Conservation (phyloP, 1,139 yeast genomes). For the Hansenula lynferdii region DNA sequence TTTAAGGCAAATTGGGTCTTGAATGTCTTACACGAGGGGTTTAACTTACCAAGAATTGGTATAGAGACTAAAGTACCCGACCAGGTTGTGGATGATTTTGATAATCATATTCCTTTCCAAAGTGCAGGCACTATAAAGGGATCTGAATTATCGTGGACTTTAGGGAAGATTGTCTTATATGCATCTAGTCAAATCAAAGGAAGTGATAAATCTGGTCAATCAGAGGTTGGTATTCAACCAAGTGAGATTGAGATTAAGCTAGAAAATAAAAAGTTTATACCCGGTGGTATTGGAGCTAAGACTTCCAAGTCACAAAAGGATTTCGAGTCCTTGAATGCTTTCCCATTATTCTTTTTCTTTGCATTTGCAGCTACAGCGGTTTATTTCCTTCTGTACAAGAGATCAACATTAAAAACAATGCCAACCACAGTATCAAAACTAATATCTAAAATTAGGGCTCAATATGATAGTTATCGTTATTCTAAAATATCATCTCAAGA, state of each 20-base stretch:
- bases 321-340: slow-evolving; percentile 4
- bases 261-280: slow-evolving; percentile 14
- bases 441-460: slow-evolving; percentile 9
- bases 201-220: slow-evolving; percentile 20
- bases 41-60: slow-evolving; percentile 62
- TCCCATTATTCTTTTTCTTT: slow-evolving; percentile 10
- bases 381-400: slow-evolving; percentile 12
- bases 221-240: slow-evolving; percentile 51
- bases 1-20: slow-evolving; percentile 83
- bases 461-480: slow-evolving; percentile 16
- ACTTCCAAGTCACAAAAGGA: slow-evolving; percentile 5
- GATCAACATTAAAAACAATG: slow-evolving; percentile 9
- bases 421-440: slow-evolving; percentile 9
- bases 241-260: slow-evolving; percentile 36
- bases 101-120: slow-evolving; percentile 50
- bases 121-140: slow-evolving; percentile 57
- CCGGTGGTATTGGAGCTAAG: slow-evolving; percentile 14
- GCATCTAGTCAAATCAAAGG: slow-evolving; percentile 48
- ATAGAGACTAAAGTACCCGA: slow-evolving; percentile 33
- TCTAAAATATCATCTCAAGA: slow-evolving; percentile 15
- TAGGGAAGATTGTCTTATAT: slow-evolving; percentile 54
- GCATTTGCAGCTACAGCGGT: not conserved
- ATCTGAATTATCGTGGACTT: slow-evolving; percentile 62
- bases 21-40: slow-evolving; percentile 74
- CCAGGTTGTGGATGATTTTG: slow-evolving; percentile 24